Percentiles rank a stretch among this genome's conserved stretches.
phyloP scores from a whole-genome alignment of 306 rosid genomes.

The Cicer cuneatum region DNA sequence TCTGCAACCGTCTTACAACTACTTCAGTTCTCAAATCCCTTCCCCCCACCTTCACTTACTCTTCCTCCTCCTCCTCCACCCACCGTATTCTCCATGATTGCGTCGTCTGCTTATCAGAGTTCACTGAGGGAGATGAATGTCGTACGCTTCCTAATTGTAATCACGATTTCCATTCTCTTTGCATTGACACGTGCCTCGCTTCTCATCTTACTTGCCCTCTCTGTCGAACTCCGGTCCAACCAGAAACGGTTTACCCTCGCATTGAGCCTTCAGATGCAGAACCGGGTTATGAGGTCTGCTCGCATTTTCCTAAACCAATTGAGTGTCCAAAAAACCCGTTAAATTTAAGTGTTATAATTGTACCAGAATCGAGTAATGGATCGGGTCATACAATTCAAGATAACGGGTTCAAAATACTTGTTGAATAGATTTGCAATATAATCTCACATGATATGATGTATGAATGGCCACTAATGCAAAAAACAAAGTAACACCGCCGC shows the following conservation, averaged over 20 bases:
- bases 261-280: not conserved
- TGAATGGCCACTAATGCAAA: too few relatives aligned
- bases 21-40: conserved; percentile 52
- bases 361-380: too few relatives aligned
- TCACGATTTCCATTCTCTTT: conserved; percentile 57
- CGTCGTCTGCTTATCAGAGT: conserved; percentile 60
- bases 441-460: too few relatives aligned
- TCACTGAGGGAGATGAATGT: conserved; percentile 46
- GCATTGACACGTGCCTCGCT: conserved; percentile 59
- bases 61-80: conserved; percentile 9
- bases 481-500: too few relatives aligned
- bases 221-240: conserved; percentile 47
- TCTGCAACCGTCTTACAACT: too few relatives aligned
- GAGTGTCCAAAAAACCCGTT: conserved; percentile 45
- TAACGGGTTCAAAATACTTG: too few relatives aligned
- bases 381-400: too few relatives aligned
- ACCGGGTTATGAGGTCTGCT: conserved; percentile 20
- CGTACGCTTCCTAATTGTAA: conserved; percentile 58
- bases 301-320: conserved; percentile 27
- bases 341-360: not conserved
- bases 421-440: too few relatives aligned
- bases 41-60: conserved; percentile 46
- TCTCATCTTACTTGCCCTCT: conserved; percentile 64
- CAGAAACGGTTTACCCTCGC: not conserved
- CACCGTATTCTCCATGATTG: conserved; percentile 44